These are phyloP conservation scores for Hymenoscyphus salicellus DNA, from an alignment of 2,329 filamentous ascomycete genomes.

Conservation along the genomic window DNA sequence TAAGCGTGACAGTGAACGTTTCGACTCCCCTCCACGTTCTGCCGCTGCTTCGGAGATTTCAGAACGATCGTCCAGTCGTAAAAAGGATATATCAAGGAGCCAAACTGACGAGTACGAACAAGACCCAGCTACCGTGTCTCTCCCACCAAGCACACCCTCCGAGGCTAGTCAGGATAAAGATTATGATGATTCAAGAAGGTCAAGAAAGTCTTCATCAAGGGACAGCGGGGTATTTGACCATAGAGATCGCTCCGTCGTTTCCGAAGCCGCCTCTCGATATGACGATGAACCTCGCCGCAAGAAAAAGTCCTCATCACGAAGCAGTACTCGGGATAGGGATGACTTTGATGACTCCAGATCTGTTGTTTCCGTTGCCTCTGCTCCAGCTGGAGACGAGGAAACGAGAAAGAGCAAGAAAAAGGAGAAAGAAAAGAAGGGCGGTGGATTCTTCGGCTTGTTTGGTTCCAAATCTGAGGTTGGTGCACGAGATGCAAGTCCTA, in stretches of 20 bases:
- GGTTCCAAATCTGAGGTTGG: constrained; percentile 38
- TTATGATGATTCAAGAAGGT: constrained; percentile 37
- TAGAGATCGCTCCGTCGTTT: constrained; percentile 48
- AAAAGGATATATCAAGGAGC: constrained; percentile 28
- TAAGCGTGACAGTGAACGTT: constrained; percentile 35
- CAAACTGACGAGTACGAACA: constrained; percentile 27
- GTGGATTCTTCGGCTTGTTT: constrained; percentile 45
- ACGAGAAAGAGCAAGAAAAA: constrained; percentile 39
- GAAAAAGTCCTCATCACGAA: constrained; percentile 33
- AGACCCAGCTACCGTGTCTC: constrained; percentile 32
- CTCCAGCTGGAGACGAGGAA: constrained; percentile 39
- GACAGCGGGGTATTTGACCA: constrained; percentile 44
- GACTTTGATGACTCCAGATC: constrained; percentile 50
- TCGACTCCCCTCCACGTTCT: constrained; percentile 27
- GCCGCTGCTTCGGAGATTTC: constrained; percentile 16
- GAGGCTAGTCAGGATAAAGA: constrained; percentile 31
- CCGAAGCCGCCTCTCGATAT: constrained; percentile 40
- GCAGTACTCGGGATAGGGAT: constrained; percentile 43
- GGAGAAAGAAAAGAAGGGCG: constrained; percentile 39
- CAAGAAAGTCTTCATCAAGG: constrained; percentile 38
- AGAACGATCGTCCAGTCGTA: constrained; percentile 25
- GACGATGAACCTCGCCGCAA: constrained; percentile 22
- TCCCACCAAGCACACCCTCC: constrained; percentile 32
- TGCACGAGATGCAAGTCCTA: constrained; percentile 27
- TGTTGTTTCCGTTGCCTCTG: constrained; percentile 44